These are phyloP conservation scores for Rhodotorula toruloides DNA, from an alignment of 768 basidiomycete genomes.

Conservation along the genomic window DNA sequence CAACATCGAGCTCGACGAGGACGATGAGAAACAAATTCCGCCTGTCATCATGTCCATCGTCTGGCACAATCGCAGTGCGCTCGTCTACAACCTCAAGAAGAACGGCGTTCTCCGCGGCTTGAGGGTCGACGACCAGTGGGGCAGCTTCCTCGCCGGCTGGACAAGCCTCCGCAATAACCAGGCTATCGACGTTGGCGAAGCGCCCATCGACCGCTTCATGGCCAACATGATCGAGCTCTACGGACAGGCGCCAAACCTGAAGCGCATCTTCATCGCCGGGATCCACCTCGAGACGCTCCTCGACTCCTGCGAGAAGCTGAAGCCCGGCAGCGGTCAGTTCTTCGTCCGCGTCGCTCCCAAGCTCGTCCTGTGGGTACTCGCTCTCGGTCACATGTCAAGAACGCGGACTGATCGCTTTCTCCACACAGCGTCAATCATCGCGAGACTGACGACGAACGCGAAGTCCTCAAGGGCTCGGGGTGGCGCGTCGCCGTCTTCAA, in stretches of 20 bases:
- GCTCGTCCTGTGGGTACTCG: not conserved
- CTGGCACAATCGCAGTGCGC: not conserved
- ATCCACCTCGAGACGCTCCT: slow-evolving; percentile 1
- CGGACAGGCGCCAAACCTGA: not conserved
- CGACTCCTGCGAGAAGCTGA: not conserved
- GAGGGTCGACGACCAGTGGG: not conserved
- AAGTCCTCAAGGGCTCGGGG: not conserved
- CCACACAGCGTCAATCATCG: slow-evolving; percentile 2
- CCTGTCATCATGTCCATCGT: not conserved
- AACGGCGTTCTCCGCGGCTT: not conserved
- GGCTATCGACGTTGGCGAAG: not conserved
- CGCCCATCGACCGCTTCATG: not conserved
- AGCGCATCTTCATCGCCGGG: slow-evolving; percentile 16
- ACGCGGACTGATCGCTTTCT: not conserved
- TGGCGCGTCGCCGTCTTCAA: slow-evolving; percentile 15
- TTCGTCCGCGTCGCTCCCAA: not conserved
- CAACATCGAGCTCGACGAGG: not conserved
- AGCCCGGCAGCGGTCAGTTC: not conserved
- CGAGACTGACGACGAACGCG: slow-evolving; percentile 11
- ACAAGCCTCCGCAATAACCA: not conserved
- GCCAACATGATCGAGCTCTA: not conserved
- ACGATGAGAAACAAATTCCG: too few relatives aligned
- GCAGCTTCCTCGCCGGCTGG: slow-evolving; percentile 4
- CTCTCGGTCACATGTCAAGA: not conserved
- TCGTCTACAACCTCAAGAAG: not conserved